Evolutionary conservation across 345 rosid species (phyloP).

Genomic region (Populus alba): DNA sequence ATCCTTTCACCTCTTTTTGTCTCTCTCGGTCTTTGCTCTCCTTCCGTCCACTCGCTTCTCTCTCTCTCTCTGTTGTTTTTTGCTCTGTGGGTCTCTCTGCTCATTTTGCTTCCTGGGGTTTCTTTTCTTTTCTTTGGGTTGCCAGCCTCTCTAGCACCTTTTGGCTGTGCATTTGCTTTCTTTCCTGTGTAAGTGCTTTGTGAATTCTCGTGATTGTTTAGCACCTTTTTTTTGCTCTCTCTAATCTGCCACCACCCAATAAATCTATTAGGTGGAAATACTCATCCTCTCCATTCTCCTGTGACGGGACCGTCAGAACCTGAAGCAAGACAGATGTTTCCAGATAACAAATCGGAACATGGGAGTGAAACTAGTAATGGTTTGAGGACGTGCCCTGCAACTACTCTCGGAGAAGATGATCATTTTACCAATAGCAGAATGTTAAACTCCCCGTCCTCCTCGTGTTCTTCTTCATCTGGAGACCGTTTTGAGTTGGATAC

Average conservation of each 20-base stretch:
- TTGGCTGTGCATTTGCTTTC: neutral
- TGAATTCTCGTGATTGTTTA: too few relatives aligned
- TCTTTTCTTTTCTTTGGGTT: neutral
- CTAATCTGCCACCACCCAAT: neutral
- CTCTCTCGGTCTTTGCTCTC: neutral
- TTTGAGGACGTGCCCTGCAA: slow-evolving; percentile 1
- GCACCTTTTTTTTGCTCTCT: too few relatives aligned
- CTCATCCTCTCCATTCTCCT: neutral
- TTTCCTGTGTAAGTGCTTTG: neutral
- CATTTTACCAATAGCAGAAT: neutral
- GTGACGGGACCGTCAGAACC: slow-evolving; percentile 5
- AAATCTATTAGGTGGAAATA: neutral
- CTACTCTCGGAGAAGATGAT: neutral
- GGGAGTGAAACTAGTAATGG: slow-evolving; percentile 4
- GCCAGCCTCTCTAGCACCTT: too few relatives aligned
- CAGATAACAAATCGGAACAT: slow-evolving; percentile 32
- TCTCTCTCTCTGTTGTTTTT: neutral
- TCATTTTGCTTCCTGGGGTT: neutral
- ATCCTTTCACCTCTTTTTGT: neutral
- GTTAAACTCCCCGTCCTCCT: slow-evolving; percentile 11
- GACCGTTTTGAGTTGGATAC: slow-evolving; percentile 10
- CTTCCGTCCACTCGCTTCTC: neutral
- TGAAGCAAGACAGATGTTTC: slow-evolving; percentile 5
- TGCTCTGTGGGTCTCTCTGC: neutral
- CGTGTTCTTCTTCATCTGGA: slow-evolving; percentile 17